Base-by-base conservation (phyloP, 2,329 filamentous ascomycete genomes). In the Curvularia lunata region DNA sequence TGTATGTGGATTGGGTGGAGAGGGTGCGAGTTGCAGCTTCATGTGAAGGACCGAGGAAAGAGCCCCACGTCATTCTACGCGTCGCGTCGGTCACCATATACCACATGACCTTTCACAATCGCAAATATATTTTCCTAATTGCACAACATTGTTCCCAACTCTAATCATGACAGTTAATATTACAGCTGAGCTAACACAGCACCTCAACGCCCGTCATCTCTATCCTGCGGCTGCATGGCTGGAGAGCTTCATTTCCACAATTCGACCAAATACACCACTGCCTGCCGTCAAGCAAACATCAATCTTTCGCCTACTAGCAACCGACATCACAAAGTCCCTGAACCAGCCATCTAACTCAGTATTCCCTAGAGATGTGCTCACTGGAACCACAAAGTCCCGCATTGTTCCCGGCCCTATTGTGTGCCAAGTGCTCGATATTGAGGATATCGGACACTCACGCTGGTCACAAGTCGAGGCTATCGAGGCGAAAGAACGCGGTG, bases 401-500 rank as follows among this genome's bases (percentile, higher is more conserved):
- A 79, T 77, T 0, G 79, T 98, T 0, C 59, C 79, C 0, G 82
- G 82, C 1, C 85, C 91, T 30, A 82, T 94, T 0, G 82, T 89
- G 3, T 88, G 95, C 1, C 95, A 98, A 75, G 85, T 98, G 0
- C 79, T 97, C 1, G 92, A 96, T 67, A 82, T 98, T 7, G 89
- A 96, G 71, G 93, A 98, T 71, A 84, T 98, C 19, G 85, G 88
- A 2, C 83, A 85, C 51, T 92, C 89, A 67, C 85, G 90, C 50
- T 96, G 93, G 91, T 89, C 91, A 63, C 92, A 97, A 75, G 85
- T 97, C 30, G 92, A 97, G 75, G 87, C 88, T 32, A 86, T 95
- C 6, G 91, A 94, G 75, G 85, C 87, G 42, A 81, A 87, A 43
- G 87, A 89, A 69, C 83, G 90, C 12, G 91, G 91, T 0, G 91